Evolutionary conservation across 2,329 filamentous ascomycete species (phyloP), one percentile per base, ranked within the genome.

Genomic region (Paramyrothecium sp.): DNA sequence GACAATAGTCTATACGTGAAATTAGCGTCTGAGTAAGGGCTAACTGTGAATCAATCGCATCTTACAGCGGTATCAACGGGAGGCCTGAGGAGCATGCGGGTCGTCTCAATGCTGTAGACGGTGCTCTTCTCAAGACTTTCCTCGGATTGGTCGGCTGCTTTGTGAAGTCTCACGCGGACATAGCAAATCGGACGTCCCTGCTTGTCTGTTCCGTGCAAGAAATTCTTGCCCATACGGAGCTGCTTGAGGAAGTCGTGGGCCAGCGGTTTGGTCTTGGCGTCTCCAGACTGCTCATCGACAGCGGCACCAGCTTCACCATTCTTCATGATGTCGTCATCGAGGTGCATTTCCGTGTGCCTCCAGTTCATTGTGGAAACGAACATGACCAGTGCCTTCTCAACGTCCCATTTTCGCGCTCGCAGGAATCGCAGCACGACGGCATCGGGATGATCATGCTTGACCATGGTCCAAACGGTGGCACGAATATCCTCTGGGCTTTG

Each of bases 401-500:
- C 87, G 69, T 99, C 92, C 95, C 95, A 99, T 75, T 96, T 96
- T 50, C 92, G 83, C n/a, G 92, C 92, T 54, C 92, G 83, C 56
- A 97, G 78, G 73, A 96, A 97, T 47, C 92, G 87, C 57, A 97
- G 77, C 17, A 94, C 77, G 19, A 96, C 78, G 2, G 89, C 89
- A 75, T 99, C 95, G 0, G 95, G 95, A 70, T 98, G 87, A 69
- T 99, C 95, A 67, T 95, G 89, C 78, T 98, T 99, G 58, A 94
- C 85, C 92, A 97, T 96, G 63, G 79, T 84, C 95, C 95, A 98
- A 69, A 98, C 90, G 0, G 92, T 88, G 17, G 82, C 80, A 54
- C 92, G 86, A 62, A 99, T 85, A 48, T 89, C 82, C 67, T 96
- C 91, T 0, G 94, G 91, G 1, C 87, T 83, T 67, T 89, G 84